phyloP scores from a whole-genome alignment of 106 monocot species.

The Platanthera guangdongensis region DNA sequence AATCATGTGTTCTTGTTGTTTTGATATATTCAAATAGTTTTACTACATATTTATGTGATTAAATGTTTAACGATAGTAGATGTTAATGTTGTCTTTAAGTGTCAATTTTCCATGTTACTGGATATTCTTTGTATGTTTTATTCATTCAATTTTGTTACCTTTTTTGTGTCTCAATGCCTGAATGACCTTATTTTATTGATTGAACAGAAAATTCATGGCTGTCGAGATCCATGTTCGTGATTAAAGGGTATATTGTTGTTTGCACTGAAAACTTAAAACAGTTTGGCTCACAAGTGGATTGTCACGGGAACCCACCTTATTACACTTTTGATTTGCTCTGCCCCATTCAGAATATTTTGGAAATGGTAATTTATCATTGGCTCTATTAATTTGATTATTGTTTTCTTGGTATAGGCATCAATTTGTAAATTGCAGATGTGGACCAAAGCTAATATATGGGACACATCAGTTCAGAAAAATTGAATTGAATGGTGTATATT shows the following conservation, averaged over 20 bases:
- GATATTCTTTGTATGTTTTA: not conserved
- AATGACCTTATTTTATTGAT: slow-evolving; percentile 9
- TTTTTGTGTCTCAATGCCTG: not conserved
- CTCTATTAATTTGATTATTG: slow-evolving; percentile 3
- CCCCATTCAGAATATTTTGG: slow-evolving; percentile 34
- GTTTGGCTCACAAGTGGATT: slow-evolving; percentile 36
- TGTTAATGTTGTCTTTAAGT: too few relatives aligned
- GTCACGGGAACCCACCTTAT: slow-evolving; percentile 29
- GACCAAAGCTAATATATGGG: not conserved
- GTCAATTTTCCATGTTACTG: not conserved
- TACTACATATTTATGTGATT: too few relatives aligned
- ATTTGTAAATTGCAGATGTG: not conserved
- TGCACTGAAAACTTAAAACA: slow-evolving; percentile 49
- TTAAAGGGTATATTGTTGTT: slow-evolving; percentile 44
- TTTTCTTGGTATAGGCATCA: not conserved
- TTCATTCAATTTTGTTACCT: not conserved
- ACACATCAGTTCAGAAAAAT: too few relatives aligned
- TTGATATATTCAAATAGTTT: too few relatives aligned
- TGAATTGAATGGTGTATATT: too few relatives aligned
- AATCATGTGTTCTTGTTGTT: too few relatives aligned
- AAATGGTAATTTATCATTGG: slow-evolving; percentile 40
- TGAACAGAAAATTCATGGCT: slow-evolving; percentile 46
- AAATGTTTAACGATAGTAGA: too few relatives aligned
- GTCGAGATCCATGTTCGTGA: slow-evolving; percentile 53
- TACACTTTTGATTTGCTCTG: slow-evolving; percentile 51